These are phyloP conservation scores for Aspergillus bertholletiae DNA, from an alignment of 495 filamentous ascomycete species.

Conservation along the genomic window DNA sequence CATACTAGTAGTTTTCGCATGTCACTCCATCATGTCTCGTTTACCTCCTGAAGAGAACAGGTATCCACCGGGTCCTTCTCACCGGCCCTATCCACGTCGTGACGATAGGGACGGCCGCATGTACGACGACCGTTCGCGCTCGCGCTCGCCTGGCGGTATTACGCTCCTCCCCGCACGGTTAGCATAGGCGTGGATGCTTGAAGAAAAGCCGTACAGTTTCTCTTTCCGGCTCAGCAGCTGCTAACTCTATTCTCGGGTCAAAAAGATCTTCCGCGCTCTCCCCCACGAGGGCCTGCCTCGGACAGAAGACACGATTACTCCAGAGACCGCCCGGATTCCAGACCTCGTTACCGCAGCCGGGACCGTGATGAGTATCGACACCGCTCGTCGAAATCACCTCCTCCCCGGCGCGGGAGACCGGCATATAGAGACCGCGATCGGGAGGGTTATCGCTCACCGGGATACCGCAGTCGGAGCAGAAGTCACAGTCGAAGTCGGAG, in stretches of 20 bases:
- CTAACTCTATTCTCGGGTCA: slow-evolving; percentile 22
- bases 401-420: slow-evolving; percentile 32
- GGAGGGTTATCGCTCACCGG: slow-evolving; percentile 52
- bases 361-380: slow-evolving; percentile 42
- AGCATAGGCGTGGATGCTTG: slow-evolving; percentile 15
- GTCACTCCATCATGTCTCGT: slow-evolving; percentile 28
- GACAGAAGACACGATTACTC: slow-evolving; percentile 36
- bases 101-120: slow-evolving; percentile 43
- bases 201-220: slow-evolving; percentile 5
- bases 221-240: slow-evolving; percentile 8
- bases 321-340: slow-evolving; percentile 25
- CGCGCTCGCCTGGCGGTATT: slow-evolving; percentile 44
- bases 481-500: slow-evolving; percentile 44
- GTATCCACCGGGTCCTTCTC: slow-evolving; percentile 19
- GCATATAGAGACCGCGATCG: slow-evolving; percentile 54
- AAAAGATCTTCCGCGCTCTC: slow-evolving; percentile 39
- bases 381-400: slow-evolving; percentile 36
- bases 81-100: slow-evolving; percentile 28
- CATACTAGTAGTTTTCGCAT: slow-evolving; percentile 7
- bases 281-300: slow-evolving; percentile 37
- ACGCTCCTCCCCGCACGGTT: slow-evolving; percentile 42
- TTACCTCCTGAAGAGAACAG: slow-evolving; percentile 28
- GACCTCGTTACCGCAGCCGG: slow-evolving; percentile 30
- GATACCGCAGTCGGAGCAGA: slow-evolving; percentile 38
- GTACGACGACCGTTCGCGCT: slow-evolving; percentile 45